Conservation (phyloP, 768 basidiomycete species). For the Paxillus ammoniavirescens region DNA sequence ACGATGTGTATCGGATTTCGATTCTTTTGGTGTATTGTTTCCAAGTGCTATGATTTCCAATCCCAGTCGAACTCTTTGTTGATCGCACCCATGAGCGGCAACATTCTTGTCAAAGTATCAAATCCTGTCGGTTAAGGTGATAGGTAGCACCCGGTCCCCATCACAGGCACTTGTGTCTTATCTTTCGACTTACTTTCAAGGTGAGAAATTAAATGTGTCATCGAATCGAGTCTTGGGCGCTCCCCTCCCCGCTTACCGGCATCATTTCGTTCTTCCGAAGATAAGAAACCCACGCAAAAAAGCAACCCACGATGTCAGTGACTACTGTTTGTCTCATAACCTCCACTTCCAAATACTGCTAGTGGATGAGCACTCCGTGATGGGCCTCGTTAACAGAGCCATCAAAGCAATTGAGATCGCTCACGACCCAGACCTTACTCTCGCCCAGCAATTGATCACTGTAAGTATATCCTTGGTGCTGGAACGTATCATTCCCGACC, state of each 20-base stretch:
- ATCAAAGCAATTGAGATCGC: constrained; percentile 46
- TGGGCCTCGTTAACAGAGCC: constrained; percentile 26
- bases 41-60: no score
- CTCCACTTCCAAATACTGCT: not conserved
- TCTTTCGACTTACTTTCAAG: no score
- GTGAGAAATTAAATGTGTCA: no score
- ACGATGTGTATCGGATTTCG: not conserved
- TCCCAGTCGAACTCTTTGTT: no score
- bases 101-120: no score
- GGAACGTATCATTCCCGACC: not conserved
- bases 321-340: not conserved
- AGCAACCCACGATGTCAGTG: not conserved
- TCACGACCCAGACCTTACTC: constrained; percentile 51
- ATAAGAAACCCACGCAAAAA: constrained; percentile 1
- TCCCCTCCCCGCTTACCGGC: not conserved
- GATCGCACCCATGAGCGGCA: no score
- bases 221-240: not conserved
- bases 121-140: no score
- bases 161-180: no score
- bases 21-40: not conserved
- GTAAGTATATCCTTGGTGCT: constrained; percentile 33
- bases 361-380: constrained; percentile 7
- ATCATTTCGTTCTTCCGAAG: not conserved
- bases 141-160: no score
- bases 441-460: constrained; percentile 56